These are phyloP conservation scores for Zalaria sp. DNA, from an alignment of 2,329 filamentous ascomycete species.

Conservation along the genomic window DNA sequence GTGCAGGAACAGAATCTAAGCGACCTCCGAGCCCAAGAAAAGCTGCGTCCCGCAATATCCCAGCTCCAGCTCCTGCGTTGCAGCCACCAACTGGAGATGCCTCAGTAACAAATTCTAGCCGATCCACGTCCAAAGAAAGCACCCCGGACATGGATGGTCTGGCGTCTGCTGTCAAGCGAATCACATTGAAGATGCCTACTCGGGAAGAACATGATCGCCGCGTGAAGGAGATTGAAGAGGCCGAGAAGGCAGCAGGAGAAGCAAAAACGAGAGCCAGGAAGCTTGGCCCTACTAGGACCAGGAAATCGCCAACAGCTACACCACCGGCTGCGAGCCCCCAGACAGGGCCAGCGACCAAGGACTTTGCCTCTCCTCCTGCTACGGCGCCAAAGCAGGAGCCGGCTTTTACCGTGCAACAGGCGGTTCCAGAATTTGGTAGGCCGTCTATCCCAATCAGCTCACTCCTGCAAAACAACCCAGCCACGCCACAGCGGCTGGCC, in stretches of 20 bases:
- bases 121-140: not conserved
- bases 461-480: not conserved
- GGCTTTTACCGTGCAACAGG: not conserved
- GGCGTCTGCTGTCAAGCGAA: conserved; percentile 38
- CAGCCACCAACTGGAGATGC: not conserved
- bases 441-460: not conserved
- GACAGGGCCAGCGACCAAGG: not conserved
- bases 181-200: conserved; percentile 44
- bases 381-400: not conserved
- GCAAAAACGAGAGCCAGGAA: conserved; percentile 20
- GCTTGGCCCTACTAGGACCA: not conserved
- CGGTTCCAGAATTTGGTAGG: not conserved
- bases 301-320: not conserved
- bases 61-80: not conserved
- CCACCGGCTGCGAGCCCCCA: not conserved
- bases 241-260: conserved; percentile 26
- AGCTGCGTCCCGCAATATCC: not conserved
- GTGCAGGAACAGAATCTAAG: not conserved
- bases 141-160: conserved; percentile 30
- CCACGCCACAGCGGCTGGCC: too few relatives aligned
- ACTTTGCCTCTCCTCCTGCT: not conserved
- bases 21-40: not conserved
- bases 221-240: conserved; percentile 28
- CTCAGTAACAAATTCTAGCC: not conserved
- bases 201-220: conserved; percentile 40